These are phyloP conservation scores for Plasmodium gallinaceum DNA, from an alignment of 169 alveolate species.

Conservation along the genomic window DNA sequence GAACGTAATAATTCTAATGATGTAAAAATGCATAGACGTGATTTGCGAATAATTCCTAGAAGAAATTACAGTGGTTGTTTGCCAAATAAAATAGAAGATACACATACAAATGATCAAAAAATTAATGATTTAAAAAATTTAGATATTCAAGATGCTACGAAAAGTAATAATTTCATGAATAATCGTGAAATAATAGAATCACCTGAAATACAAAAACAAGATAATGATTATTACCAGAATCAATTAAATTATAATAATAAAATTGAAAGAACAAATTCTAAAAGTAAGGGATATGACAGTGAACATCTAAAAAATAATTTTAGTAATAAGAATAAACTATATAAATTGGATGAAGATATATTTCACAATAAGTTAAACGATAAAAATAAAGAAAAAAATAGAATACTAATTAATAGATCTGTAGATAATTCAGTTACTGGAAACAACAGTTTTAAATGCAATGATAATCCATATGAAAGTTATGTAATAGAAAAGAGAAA, in stretches of 20 bases:
- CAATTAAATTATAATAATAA: background rate
- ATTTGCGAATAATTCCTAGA: slow-evolving; percentile 20
- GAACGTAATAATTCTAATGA: slow-evolving; percentile 23
- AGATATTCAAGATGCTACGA: background rate
- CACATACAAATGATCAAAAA: slow-evolving; percentile 9
- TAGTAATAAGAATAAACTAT: background rate
- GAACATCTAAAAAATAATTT: slow-evolving; percentile 1
- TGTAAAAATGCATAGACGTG: slow-evolving; percentile 20
- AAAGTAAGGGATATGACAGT: slow-evolving; percentile 9
- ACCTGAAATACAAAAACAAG: slow-evolving; percentile 17
- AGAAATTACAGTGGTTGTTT: slow-evolving; percentile 5
- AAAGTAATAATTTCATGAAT: slow-evolving; percentile 10
- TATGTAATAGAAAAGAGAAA: background rate
- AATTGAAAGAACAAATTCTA: background rate
- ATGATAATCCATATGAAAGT: slow-evolving; percentile 7
- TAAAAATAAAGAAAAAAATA: slow-evolving; percentile 1
- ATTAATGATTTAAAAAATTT: slow-evolving; percentile 4
- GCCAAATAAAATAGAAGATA: slow-evolving; percentile 10
- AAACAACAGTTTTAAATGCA: background rate
- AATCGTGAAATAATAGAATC: slow-evolving; percentile 2
- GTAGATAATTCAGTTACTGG: background rate
- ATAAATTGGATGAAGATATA: slow-evolving; percentile 1
- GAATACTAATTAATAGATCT: background rate
- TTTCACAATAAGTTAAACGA: background rate
- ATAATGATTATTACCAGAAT: background rate